Evolutionary conservation across 176 grass and related monocot genomes (phyloP), one percentile per base, ranked within the genome.

Genomic region (Phoenix roebelenii): DNA sequence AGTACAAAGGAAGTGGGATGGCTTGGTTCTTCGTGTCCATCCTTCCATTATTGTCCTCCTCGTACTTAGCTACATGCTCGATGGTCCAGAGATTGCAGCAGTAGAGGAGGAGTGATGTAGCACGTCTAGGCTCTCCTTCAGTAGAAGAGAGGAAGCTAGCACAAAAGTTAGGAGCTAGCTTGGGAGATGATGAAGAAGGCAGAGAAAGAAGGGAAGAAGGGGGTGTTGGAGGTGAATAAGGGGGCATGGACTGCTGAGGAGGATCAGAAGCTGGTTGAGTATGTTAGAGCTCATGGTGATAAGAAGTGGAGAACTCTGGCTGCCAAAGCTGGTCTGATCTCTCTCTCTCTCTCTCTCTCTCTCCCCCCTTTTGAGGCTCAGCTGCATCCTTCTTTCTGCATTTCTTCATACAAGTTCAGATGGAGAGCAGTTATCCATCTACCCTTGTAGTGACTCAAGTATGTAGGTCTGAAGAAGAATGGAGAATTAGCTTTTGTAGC

Each of bases 301-400:
- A 70, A 51, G 9, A 81, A 75, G 18, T 81, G 79, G 79, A 72
- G 79, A 52, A 66, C 44, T 49, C 72, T 81, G 17, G 72, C 79
- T 5, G 30, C 25, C 14, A 81, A 75, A 81, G 79, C 79, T 75
- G 79, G 79, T 81, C 26, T 29, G 3, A 2, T 60, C 35, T 52
- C 18, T 18, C 25, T 22, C 16, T 12, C 6, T 25, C 50, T n/a
- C 7, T 17, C 25, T 22, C 16, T 10, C 6, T 2, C 26, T 0
- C 17, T 30, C 15, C 25, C 0, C 25, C 25, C 25, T 5, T 28
- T 28, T 26, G 25, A 3, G 25, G 25, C 25, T 28, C 25, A 28
- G 4, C 25, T 28, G 4, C 25, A 28, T 54, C 25, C 3, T n/a
- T 55, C 55, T 15, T 22, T 18, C 12, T 15, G 15, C 7, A 61